Percentiles rank a stretch among this genome's conserved stretches.
Conservation (phyloP, 2,329 filamentous ascomycete species). For the Berkeleyomyces basicola region DNA sequence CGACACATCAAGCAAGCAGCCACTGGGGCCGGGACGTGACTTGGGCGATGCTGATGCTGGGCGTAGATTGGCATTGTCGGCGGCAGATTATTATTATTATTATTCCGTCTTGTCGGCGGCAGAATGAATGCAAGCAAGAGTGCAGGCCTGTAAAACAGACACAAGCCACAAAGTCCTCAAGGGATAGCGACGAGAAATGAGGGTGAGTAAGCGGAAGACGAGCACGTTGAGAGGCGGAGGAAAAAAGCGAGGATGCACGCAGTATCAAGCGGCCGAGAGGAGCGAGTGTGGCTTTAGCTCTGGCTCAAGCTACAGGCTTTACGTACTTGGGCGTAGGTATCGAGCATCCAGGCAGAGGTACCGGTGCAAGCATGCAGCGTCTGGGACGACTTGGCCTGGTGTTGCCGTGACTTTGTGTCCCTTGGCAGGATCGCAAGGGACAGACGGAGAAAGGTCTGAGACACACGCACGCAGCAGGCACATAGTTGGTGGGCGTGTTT, state of each 20-base stretch:
- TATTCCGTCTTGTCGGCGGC: no score
- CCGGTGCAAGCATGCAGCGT: no score
- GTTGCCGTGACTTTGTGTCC: neutral
- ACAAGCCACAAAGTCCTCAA: neutral
- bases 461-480: neutral
- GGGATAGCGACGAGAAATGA: neutral
- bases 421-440: conserved; percentile 2
- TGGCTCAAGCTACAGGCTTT: neutral
- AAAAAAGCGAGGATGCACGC: neutral
- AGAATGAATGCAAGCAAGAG: neutral
- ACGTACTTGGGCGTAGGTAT: no score
- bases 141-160: neutral
- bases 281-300: neutral
- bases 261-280: neutral
- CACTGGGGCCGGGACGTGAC: no score
- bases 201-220: neutral
- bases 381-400: no score
- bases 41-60: no score
- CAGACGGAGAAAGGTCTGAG: neutral
- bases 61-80: no score
- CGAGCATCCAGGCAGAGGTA: no score
- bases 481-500: neutral
- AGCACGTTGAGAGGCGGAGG: neutral
- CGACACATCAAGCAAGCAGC: no score
- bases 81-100: no score